Base-by-base conservation (phyloP, 106 monocot genomes). In the Allium sativum region DNA sequence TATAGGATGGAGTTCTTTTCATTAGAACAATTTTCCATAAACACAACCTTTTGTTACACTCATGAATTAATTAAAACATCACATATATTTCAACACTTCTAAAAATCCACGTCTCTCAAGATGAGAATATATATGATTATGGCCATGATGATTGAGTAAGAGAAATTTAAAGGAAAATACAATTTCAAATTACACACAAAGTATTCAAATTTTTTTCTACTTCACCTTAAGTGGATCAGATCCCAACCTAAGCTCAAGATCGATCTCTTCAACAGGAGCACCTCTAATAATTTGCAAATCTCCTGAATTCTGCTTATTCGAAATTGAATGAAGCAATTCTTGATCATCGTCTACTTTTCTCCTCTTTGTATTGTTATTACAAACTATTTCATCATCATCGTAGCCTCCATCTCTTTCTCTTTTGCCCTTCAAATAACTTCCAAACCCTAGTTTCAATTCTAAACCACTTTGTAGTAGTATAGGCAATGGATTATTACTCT, bases 211-310 rank as follows among this genome's bases (percentile, higher is more conserved):
- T 47, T 44, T 44, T 58, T 55, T 57, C 56, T 76, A 66, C 79
- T 69, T 72, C 8, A 73, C 45, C 68, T 79, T 70, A 17, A 75
- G 68, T 21, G 68, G 59, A 59, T 69, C 69, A 31, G 31, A 31
- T 45, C 84, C 79, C 18, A 84, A 76, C 66, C 84, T 69, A 20
- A 84, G 84, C 61, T 84, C 84, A 45, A 84, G 79, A 78, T 84
- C 84, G 45, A 79, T 41, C 55, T 84, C 82, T 62, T 83, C 84
- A 41, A 59, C 56, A 15, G 72, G 60, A 47, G 65, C 45, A 57
- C 69, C 59, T 16, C 52, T 73, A 70, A 79, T 65, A 56, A 67
- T 68, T 7, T 68, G 63, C 65, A 79, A 53, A 53, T 75, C 62
- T 0, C 58, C 48, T 20, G 61, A 56, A 53, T 56, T 56, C 21